Evolutionary conservation across 2,329 filamentous ascomycete species (phyloP), one percentile per base, ranked within the genome.

Genomic region (Lachnellula hyalina): DNA sequence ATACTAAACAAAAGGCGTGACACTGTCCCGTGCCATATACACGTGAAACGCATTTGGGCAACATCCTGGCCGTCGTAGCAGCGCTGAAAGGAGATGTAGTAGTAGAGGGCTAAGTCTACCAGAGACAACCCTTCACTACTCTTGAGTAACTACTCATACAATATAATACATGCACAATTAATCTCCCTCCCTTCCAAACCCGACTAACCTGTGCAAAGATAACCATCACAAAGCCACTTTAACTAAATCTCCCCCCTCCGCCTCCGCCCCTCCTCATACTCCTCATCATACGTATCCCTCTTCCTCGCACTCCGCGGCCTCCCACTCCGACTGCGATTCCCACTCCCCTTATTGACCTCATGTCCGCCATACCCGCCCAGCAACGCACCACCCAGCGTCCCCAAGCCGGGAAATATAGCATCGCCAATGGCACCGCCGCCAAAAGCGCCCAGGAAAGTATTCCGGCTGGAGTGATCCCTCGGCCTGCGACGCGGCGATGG

Each of bases 371-470:
- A 45, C 0, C 61, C 61, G 32, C 62, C 62, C 19, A 64, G 34
- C 23, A 64, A 19, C 47, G 61, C 59, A 21, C 62, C 62, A 2
- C 62, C 62, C 2, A 64, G 11, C 4, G 61, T 64, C 1, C 62
- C 62, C 17, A 63, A 38, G 2, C 62, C 60, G 40, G 62, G 62
- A 19, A 62, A 57, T 23, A 64, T 62, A 42, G 58, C 52, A 56
- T 64, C 62, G 1, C 62, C 62, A 34, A 64, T 55, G 4, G 55
- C 54, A 1, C 58, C 51, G 2, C 62, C 62, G 2, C 62, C 61
- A 52, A 63, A 55, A 7, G 60, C 60, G 9, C 62, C 62, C 5
- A 63, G 40, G 35, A 64, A 64, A 28, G 61, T 62, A 49, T 62
- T 59, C 28, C 57, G 48, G 25, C 49, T 51, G 35, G 47, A 25